Base-by-base conservation (phyloP, 2,329 filamentous ascomycete genomes). In the Sphaerulina populicola region DNA sequence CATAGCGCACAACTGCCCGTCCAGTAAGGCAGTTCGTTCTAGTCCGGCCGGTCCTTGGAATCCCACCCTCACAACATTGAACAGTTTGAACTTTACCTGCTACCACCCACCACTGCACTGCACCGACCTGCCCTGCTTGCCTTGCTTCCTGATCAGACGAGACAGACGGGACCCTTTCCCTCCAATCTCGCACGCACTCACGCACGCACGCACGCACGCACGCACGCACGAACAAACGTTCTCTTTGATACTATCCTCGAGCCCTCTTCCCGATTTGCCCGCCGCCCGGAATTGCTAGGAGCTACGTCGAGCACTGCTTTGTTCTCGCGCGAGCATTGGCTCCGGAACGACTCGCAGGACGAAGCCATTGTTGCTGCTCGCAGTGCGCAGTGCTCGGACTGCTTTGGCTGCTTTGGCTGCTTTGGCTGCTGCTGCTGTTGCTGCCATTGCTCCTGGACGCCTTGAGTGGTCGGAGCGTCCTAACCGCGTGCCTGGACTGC, bases 221-320 rank as follows among this genome's bases (percentile, higher is more conserved):
- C 21, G 3, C 21, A 23, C 21, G 6, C 21, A 23, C 15, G 10
- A 4, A 39, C 14, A 14, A 12, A 39, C 11, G 7, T 18, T 18
- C 29, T 18, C 18, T 33, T 41, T 49, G 46, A 35, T 42, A 18
- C 18, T 18, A 49, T 42, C 12, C 29, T 18, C 39, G 37, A 42
- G 9, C 27, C 15, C 18, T 44, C 41, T 23, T 23, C 41, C 41
- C 31, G 27, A 44, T 14, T 39, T 15, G 11, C 18, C n/a, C 8
- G 15, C n/a, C 14, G 44, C 15, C 18, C 12, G 12, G 7, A 6
- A 18, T 27, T 7, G 5, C 23, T n/a, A n/a, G n/a, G n/a, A n/a
- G n/a, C n/a, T 30, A 9, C 45, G 41, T 33, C 46, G 46, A 35
- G 27, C 10, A 14, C 18, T 48, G 42, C 46, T 48, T 42, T 35